A percentile compares a stretch with the other conserved stretches of the same genome.
These are phyloP conservation scores for Aspergillus heteromorphus DNA, from an alignment of 495 filamentous ascomycete genomes.

Conservation along the genomic window DNA sequence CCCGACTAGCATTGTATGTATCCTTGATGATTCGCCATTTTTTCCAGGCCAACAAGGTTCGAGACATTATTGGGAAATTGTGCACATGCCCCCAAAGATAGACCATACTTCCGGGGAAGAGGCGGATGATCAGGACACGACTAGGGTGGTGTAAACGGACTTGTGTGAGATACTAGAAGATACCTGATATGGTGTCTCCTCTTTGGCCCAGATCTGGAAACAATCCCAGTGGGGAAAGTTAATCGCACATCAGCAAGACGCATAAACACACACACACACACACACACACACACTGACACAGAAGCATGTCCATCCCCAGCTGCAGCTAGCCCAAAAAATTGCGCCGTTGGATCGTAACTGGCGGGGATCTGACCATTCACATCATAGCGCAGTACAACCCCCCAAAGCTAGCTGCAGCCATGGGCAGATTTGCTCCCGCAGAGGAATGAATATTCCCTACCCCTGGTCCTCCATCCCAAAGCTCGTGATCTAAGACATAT, in stretches of 20 bases:
- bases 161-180: not conserved
- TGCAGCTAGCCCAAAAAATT: slow-evolving; percentile 13
- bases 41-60: not conserved
- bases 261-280: not conserved
- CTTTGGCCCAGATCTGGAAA: slow-evolving; percentile 19
- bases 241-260: slow-evolving; percentile 18
- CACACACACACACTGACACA: not conserved
- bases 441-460: not conserved
- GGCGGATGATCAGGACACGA: not conserved
- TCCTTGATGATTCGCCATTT: not conserved
- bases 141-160: no score
- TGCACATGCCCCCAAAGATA: not conserved
- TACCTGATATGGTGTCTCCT: slow-evolving; percentile 2
- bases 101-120: not conserved
- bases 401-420: slow-evolving; percentile 15
- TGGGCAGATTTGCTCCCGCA: slow-evolving; percentile 14
- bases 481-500: not conserved
- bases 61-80: not conserved
- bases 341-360: slow-evolving; percentile 19
- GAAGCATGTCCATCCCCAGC: slow-evolving; percentile 4
- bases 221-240: slow-evolving; percentile 19
- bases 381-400: slow-evolving; percentile 10
- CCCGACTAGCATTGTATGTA: not conserved
- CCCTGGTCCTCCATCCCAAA: not conserved
- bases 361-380: slow-evolving; percentile 16